These are phyloP conservation scores for Dryas octopetala DNA, from an alignment of 306 rosid species.

Conservation along the genomic window DNA sequence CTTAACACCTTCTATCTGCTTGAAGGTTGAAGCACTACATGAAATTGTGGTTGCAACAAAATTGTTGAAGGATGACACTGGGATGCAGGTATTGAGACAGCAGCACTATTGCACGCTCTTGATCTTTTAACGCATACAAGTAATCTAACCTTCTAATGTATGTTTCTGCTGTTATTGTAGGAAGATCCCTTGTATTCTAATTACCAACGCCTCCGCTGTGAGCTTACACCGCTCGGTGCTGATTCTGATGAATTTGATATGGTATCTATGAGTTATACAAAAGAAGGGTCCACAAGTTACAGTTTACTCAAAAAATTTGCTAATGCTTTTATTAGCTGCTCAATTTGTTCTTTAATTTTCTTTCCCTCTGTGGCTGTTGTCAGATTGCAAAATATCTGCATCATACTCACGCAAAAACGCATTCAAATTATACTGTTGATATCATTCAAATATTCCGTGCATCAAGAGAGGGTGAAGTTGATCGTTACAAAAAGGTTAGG, in stretches of 20 bases:
- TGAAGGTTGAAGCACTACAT: conserved; percentile 91
- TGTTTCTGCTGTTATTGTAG: conserved; percentile 41
- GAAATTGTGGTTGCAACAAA: conserved; percentile 95
- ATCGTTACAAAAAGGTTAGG: conserved; percentile 71
- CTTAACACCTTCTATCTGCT: conserved; percentile 24
- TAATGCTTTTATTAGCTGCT: conserved; percentile 7
- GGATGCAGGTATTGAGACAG: conserved; percentile 55
- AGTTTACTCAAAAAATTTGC: not conserved
- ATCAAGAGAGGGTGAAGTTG: conserved; percentile 68
- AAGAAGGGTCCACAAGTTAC: not conserved
- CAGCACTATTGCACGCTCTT: not conserved
- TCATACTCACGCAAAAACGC: conserved; percentile 89
- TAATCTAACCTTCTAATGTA: conserved; percentile 18
- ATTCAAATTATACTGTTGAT: conserved; percentile 70
- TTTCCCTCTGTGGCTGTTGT: conserved; percentile 12
- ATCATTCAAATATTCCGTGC: conserved; percentile 70
- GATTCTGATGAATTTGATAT: conserved; percentile 65
- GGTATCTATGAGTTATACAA: conserved; percentile 47
- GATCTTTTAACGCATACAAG: not conserved
- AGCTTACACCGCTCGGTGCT: conserved; percentile 57
- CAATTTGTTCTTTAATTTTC: conserved; percentile 10
- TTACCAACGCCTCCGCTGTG: conserved; percentile 76
- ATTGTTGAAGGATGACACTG: conserved; percentile 57
- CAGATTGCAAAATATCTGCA: conserved; percentile 77
- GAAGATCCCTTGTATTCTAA: conserved; percentile 74